Base-by-base conservation (phyloP, 306 rosid species). In the Gastrolobium villosum region DNA sequence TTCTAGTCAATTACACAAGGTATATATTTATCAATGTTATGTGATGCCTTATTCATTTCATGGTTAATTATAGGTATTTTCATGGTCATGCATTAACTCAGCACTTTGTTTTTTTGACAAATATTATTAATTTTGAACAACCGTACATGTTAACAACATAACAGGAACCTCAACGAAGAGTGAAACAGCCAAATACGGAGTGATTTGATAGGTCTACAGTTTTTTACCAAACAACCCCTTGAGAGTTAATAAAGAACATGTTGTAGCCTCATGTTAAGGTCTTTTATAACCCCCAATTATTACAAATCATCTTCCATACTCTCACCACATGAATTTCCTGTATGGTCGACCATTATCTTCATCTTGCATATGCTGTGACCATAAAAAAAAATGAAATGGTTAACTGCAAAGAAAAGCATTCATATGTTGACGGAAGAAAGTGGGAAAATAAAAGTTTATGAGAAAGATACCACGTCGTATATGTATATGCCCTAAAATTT, bases 341-440 rank as follows among this genome's bases (percentile, higher is more conserved):
- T 94, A 87, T 0, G 98, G 94, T 74, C 96, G 78, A 67, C 97
- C 97, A 34, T 88, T 88, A 81, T 94, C 98, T 77, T 94, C 98
- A 76, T 94, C 98, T 87, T 94, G 98, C 96, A 91, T 91, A 75
- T 91, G 96, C 97, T 92, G 93, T 59, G 75, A 81, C 60, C 65
- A 79, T 35, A 36, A 69, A 10, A 69, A 10, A 59, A 75, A 59
- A 44, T 5, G 2, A 32, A 43, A 52, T 28, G 64, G 41, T 44
- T 37, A 7, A 39, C n/a, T 40, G 11, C 10, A 52, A 67, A 48
- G 4, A 67, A 74, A 39, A 57, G 3, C 37, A 43, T 60, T 32
- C 45, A 13, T 13, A 14, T 14, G 56, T 55, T 52, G 45, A 60
- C 3, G 5, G 0, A 40, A 60, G 20, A 59, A 2, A 26, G 49